Percentiles rank a stretch among this genome's conserved stretches.
Evolutionary conservation across 1,284 basidiomycete genomes (phyloP).

Genomic region (Coriolopsis trogii): DNA sequence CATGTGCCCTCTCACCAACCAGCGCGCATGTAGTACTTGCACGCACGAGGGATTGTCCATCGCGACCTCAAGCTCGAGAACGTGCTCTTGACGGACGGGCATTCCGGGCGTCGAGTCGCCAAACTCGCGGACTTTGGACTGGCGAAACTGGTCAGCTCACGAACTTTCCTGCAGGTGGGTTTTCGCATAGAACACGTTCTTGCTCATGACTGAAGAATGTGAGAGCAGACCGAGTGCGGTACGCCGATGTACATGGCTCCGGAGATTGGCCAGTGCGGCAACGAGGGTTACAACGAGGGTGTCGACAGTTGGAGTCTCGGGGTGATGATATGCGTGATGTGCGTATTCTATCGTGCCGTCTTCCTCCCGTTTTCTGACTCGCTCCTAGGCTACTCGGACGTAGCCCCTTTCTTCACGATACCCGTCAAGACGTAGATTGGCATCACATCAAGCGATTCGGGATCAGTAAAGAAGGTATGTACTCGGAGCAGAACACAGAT

Average conservation of each 20-base stretch:
- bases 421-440: too few species aligned
- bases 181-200: not conserved
- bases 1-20: not conserved
- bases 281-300: constrained; percentile 2
- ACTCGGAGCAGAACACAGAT: not conserved
- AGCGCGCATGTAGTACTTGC: constrained; percentile 65
- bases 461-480: too few species aligned
- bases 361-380: too few species aligned
- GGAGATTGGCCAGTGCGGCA: not conserved
- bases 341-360: not conserved
- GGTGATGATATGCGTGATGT: constrained; percentile 7
- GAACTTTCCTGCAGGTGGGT: constrained; percentile 68
- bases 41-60: constrained; percentile 76
- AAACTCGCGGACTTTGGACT: constrained; percentile 94
- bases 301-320: constrained; percentile 13
- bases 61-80: constrained; percentile 95
- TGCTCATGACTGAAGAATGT: not conserved
- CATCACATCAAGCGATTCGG: not conserved
- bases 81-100: constrained; percentile 67
- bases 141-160: constrained; percentile 80
- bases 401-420: too few species aligned
- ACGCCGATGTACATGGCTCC: not conserved
- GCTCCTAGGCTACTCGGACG: too few species aligned
- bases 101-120: constrained; percentile 63
- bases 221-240: not conserved